These are phyloP conservation scores for Trichomonas tenax DNA, from an alignment of 208 protist genomes.

Conservation along the genomic window DNA sequence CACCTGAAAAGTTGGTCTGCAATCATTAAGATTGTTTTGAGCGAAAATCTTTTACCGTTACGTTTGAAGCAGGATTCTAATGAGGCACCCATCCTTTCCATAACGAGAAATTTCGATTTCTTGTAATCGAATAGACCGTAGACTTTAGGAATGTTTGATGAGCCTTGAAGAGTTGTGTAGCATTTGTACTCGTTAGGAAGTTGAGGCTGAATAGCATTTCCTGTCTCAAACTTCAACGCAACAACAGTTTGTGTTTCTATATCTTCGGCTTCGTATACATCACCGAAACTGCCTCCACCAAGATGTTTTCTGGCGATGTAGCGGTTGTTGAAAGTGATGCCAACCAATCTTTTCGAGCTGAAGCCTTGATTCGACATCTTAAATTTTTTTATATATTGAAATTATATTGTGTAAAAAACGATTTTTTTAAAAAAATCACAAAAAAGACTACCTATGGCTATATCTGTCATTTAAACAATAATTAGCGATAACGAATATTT, in stretches of 20 bases:
- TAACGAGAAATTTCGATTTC: constrained; percentile 92
- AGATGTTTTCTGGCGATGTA: background rate
- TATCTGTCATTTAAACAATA: too few relatives aligned
- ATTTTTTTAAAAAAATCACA: too few relatives aligned
- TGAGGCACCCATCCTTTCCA: constrained; percentile 85
- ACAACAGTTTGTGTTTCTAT: constrained; percentile 49
- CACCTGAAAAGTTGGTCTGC: background rate
- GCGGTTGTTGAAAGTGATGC: background rate
- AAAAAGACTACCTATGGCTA: too few relatives aligned
- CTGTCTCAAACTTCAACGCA: constrained; percentile 33
- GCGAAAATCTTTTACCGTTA: constrained; percentile 45
- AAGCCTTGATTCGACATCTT: too few relatives aligned
- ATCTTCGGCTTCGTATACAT: constrained; percentile 42
- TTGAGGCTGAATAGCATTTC: constrained; percentile 70
- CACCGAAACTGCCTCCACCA: too few relatives aligned
- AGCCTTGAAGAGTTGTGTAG: constrained; percentile 61
- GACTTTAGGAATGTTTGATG: constrained; percentile 73
- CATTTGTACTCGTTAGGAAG: constrained; percentile 85
- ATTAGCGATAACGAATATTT: too few relatives aligned
- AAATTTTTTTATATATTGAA: too few relatives aligned
- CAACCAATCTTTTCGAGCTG: too few relatives aligned
- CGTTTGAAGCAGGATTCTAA: constrained; percentile 88
- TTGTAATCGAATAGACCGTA: constrained; percentile 77
- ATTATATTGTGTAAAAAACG: too few relatives aligned
- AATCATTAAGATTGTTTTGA: background rate